Percentiles rank a stretch among this genome's conserved stretches.
These are phyloP conservation scores for Mycena kentingensis DNA, from an alignment of 768 basidiomycete genomes.

Conservation along the genomic window DNA sequence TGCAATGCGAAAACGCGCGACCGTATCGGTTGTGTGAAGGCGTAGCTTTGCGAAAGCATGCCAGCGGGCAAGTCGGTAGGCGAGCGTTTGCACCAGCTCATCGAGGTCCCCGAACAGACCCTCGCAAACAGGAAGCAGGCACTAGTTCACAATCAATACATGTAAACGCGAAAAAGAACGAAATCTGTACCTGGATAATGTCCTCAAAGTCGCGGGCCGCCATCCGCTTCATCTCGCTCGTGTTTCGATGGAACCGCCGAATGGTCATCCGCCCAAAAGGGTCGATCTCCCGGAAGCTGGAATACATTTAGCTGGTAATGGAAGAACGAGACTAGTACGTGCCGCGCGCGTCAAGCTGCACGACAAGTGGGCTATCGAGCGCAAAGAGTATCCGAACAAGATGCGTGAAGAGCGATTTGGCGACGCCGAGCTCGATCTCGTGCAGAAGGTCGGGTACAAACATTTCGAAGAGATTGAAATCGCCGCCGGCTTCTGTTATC, in stretches of 20 bases:
- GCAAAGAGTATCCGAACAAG: conserved; percentile 32
- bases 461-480: conserved; percentile 29
- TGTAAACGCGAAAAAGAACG: neutral
- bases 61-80: conserved; percentile 22
- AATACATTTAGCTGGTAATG: neutral
- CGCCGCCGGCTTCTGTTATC: conserved; percentile 17
- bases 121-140: conserved; percentile 29
- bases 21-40: conserved; percentile 16
- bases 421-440: conserved; percentile 40
- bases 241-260: conserved; percentile 24
- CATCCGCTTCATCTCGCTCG: conserved; percentile 25
- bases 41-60: conserved; percentile 23
- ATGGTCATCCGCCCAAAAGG: conserved; percentile 26
- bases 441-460: conserved; percentile 36
- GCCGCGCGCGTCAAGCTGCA: neutral
- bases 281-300: conserved; percentile 17
- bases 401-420: conserved; percentile 37
- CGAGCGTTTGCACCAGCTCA: conserved; percentile 12
- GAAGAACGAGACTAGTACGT: neutral
- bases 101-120: conserved; percentile 26
- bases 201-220: conserved; percentile 35
- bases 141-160: neutral
- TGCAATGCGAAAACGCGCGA: neutral
- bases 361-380: neutral
- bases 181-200: conserved; percentile 29